Evolutionary conservation across 1,284 basidiomycete species (phyloP), one percentile per base, ranked within the genome.

Genomic region (Rhodotorula sp.): DNA sequence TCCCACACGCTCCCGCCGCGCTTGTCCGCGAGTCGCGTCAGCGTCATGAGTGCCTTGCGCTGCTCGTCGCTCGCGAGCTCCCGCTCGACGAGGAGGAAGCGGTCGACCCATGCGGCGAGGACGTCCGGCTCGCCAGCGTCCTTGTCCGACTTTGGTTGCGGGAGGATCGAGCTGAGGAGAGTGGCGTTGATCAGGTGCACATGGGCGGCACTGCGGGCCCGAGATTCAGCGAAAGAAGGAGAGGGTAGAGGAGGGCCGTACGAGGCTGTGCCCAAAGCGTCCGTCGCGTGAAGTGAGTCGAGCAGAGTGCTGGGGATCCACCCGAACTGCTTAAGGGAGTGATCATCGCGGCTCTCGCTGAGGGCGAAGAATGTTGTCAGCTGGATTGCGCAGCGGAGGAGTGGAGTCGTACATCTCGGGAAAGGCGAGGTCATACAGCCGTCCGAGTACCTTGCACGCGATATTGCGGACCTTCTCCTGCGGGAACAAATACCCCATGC

Each of bases 381-480:
- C 19, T 9, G 29, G 54, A 50, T 15, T 48, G 41, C 41, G 39
- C 13, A 9, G 41, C 19, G 36, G 46, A 32, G n/a, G 5, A 82
- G n/a, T n/a, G n/a, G n/a, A n/a, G n/a, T n/a, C 90, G 73, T 78
- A 93, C 92, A 98, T 95, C 80, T 97, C 93, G 0, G 91, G 86
- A 81, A 89, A 94, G 0, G 94, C 94, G 39, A 91, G 83, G 72
- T 86, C 87, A 81, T 91, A 99, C 2, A 97, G 82, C 76, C 87
- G 90, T 6, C 90, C 92, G 0, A 97, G 81, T 17, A 89, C 88
- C 53, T 86, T 88, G 72, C 92, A 85, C 0, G 96, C 92, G 81
- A 94, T 91, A 0, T 84, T 79, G n/a, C 93, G 88, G 2, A 99
- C 95, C n/a, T 83, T 76, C 12, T 87, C 84, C 89, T 94, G 73